phyloP scores from a whole-genome alignment of 2,329 filamentous ascomycete species.

The Fusarium sublunatum region DNA sequence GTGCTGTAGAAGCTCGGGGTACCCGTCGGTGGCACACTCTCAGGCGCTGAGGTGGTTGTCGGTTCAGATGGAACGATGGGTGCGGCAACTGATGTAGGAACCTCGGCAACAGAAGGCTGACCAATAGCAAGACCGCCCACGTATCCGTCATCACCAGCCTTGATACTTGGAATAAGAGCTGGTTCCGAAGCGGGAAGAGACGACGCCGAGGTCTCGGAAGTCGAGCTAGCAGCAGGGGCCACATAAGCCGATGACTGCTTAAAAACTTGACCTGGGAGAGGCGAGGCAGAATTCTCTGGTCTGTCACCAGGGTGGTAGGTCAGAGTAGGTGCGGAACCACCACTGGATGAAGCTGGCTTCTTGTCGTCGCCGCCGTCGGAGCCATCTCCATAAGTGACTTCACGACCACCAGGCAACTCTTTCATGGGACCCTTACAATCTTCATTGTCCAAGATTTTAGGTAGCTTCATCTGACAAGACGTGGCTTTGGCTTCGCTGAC shows the following conservation, averaged over 20 bases:
- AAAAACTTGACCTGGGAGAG: constrained; percentile 59
- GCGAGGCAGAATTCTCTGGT: constrained; percentile 48
- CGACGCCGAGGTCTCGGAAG: constrained; percentile 10
- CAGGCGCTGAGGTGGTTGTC: constrained; percentile 46
- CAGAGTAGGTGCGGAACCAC: constrained; percentile 42
- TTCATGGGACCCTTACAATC: constrained; percentile 66
- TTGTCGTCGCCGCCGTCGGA: constrained; percentile 21
- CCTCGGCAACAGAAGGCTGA: constrained; percentile 22
- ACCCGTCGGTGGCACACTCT: constrained; percentile 42
- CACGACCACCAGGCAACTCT: constrained; percentile 73
- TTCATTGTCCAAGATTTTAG: constrained; percentile 66
- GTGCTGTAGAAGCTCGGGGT: constrained; percentile 60
- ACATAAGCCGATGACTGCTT: constrained; percentile 47
- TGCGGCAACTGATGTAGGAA: constrained; percentile 7
- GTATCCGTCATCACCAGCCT: constrained; percentile 16
- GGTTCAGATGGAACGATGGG: constrained; percentile 4
- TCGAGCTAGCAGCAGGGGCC: constrained; percentile 32
- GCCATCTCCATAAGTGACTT: constrained; percentile 53
- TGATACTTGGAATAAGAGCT: constrained; percentile 21
- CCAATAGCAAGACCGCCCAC: constrained; percentile 21
- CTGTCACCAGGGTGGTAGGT: constrained; percentile 53
- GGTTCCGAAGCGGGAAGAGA: constrained; percentile 12
- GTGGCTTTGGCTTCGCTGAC: constrained; percentile 68
- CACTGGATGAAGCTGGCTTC: constrained; percentile 19
- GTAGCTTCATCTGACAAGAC: constrained; percentile 72